These are phyloP conservation scores for Fusarium fujikuroi DNA, from an alignment of 2,329 filamentous ascomycete genomes.

Conservation along the genomic window DNA sequence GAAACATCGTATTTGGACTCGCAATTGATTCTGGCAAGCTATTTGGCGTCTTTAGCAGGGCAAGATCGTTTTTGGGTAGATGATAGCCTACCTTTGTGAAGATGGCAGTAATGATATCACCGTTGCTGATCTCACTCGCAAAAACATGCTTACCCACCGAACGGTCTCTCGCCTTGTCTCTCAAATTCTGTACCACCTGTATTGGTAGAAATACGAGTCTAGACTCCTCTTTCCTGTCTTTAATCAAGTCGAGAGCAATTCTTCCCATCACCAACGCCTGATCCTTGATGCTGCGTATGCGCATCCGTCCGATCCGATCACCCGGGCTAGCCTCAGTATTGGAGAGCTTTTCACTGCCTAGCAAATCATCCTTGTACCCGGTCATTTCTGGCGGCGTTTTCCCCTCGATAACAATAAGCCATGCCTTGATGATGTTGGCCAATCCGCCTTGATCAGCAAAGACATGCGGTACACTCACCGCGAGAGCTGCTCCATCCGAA, in stretches of 20 bases:
- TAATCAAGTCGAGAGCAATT: background rate
- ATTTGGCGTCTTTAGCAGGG: fast-evolving
- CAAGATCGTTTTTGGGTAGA: fast-evolving
- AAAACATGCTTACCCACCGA: background rate
- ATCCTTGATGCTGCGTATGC: background rate
- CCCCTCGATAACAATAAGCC: background rate
- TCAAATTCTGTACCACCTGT: background rate
- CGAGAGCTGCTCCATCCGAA: background rate
- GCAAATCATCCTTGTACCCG: background rate
- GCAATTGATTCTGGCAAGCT: background rate
- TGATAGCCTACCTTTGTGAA: background rate
- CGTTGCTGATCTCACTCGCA: background rate
- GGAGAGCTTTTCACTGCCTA: background rate
- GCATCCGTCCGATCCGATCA: background rate
- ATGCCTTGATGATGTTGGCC: constrained; percentile 10
- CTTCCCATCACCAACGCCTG: background rate
- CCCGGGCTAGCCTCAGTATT: fast-evolving
- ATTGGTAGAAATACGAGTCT: background rate
- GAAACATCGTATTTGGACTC: background rate
- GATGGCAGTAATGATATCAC: constrained; percentile 2
- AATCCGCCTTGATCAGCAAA: constrained; percentile 13
- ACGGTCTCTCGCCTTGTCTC: background rate
- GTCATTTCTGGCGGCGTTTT: background rate
- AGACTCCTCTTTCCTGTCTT: background rate
- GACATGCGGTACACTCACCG: background rate